These are phyloP conservation scores for Chytriomyces hyalinus DNA, from an alignment of 192 early-diverging fungal species.

Conservation along the genomic window DNA sequence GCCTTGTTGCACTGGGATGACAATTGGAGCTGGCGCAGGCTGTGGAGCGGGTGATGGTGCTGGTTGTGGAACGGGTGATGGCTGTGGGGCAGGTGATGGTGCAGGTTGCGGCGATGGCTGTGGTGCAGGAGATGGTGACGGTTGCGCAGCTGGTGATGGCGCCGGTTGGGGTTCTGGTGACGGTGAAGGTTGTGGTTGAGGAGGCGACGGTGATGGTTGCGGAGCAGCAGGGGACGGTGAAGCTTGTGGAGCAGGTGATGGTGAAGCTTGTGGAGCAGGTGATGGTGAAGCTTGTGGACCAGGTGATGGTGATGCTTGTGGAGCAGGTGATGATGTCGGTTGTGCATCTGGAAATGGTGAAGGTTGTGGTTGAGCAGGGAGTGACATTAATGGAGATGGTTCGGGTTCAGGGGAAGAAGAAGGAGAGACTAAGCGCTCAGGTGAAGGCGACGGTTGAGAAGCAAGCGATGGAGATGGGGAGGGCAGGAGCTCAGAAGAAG, in stretches of 20 bases:
- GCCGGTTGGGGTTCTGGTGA: no score
- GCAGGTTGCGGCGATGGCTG: background rate
- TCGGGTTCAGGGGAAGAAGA: background rate
- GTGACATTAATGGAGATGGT: background rate
- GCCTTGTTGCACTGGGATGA: conserved; percentile 1
- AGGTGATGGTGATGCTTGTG: background rate
- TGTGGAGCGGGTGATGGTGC: background rate
- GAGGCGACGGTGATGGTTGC: background rate
- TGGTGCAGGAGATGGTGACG: background rate
- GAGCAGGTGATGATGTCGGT: background rate
- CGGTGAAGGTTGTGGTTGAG: background rate
- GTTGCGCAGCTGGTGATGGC: background rate
- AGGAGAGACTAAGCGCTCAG: no score
- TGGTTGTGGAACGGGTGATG: background rate
- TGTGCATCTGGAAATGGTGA: background rate
- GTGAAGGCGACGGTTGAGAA: no score
- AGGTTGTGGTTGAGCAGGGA: background rate
- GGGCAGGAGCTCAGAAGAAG: background rate
- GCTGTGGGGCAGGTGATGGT: no score
- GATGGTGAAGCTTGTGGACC: background rate
- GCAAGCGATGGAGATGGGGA: background rate
- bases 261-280: background rate
- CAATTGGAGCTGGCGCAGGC: background rate
- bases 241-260: background rate
- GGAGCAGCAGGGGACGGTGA: background rate